A percentile compares a stretch with the other conserved stretches of the same genome.
phyloP scores from a whole-genome alignment of 164 flowering plant species.

The Warburgia ugandensis region DNA sequence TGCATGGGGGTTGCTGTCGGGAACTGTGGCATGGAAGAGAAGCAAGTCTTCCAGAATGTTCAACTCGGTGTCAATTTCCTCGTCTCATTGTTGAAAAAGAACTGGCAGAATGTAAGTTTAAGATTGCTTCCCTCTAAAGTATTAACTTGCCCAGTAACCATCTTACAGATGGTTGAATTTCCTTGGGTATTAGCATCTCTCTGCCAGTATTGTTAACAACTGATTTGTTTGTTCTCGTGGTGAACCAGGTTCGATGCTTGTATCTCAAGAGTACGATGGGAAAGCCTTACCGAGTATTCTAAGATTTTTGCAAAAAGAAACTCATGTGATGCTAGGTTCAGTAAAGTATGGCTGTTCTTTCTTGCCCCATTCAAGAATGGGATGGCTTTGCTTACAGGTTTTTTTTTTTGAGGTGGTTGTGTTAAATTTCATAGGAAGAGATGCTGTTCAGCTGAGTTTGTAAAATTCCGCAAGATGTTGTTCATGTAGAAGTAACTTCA shows the following conservation, averaged over 20 bases:
- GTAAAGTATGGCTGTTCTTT: no score
- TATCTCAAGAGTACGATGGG: slow-evolving; percentile 19
- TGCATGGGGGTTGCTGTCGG: slow-evolving; percentile 22
- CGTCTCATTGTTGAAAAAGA: slow-evolving; percentile 16
- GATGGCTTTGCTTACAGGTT: no score
- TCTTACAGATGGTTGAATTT: neutral
- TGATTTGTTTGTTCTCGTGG: neutral
- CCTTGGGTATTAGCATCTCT: neutral
- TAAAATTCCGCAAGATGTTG: no score
- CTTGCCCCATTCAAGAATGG: no score
- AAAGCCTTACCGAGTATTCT: slow-evolving; percentile 6
- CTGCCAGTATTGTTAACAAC: neutral
- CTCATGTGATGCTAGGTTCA: no score
- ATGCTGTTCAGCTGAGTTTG: no score
- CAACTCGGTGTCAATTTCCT: slow-evolving; percentile 21
- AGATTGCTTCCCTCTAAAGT: no score
- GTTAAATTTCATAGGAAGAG: no score
- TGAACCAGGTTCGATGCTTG: slow-evolving; percentile 14
- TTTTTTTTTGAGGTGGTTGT: no score
- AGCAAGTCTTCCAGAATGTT: slow-evolving; percentile 16
- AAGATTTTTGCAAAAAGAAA: neutral
- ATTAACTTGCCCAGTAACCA: neutral
- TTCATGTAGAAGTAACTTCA: no score
- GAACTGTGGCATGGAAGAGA: slow-evolving; percentile 18
- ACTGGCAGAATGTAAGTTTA: slow-evolving; percentile 18